Evolutionary conservation across 805 yeast genomes (phyloP).

Genomic region (Komagataella pastoris): DNA sequence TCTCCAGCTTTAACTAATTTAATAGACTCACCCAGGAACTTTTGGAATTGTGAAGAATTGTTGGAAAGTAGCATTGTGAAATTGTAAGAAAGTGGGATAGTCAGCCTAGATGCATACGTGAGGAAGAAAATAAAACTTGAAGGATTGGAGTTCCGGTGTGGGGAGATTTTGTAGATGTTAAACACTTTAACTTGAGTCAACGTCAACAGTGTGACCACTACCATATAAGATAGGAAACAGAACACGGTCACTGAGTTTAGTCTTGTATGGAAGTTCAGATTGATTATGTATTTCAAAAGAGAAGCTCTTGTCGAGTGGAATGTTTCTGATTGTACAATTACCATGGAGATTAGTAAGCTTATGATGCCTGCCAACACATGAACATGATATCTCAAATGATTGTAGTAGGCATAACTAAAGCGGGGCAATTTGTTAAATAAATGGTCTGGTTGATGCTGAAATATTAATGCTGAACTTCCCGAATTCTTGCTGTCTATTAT

Average conservation of each 20-base stretch:
- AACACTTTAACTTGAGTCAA: slow-evolving; percentile 57
- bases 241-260: slow-evolving; percentile 5
- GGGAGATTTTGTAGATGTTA: slow-evolving; percentile 59
- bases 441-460: background rate
- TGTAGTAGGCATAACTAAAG: slow-evolving; percentile 24
- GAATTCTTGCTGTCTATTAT: background rate
- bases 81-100: slow-evolving; percentile 73
- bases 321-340: slow-evolving; percentile 61
- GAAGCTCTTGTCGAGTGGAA: slow-evolving; percentile 59
- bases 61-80: slow-evolving; percentile 51
- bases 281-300: slow-evolving; percentile 33
- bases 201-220: slow-evolving; percentile 50
- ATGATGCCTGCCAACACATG: slow-evolving; percentile 29
- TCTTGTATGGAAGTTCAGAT: slow-evolving; percentile 9
- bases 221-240: slow-evolving; percentile 45
- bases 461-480: background rate
- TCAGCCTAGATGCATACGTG: slow-evolving; percentile 67
- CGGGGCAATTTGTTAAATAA: slow-evolving; percentile 21
- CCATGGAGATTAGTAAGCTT: slow-evolving; percentile 30
- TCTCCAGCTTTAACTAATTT: slow-evolving; percentile 65
- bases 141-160: slow-evolving; percentile 57
- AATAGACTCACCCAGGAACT: slow-evolving; percentile 64
- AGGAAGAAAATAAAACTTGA: slow-evolving; percentile 68
- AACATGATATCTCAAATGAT: slow-evolving; percentile 30
- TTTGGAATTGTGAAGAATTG: slow-evolving; percentile 40